These are phyloP conservation scores for Cyberlindnera mycetangii DNA, from an alignment of 805 yeast species.

Conservation along the genomic window DNA sequence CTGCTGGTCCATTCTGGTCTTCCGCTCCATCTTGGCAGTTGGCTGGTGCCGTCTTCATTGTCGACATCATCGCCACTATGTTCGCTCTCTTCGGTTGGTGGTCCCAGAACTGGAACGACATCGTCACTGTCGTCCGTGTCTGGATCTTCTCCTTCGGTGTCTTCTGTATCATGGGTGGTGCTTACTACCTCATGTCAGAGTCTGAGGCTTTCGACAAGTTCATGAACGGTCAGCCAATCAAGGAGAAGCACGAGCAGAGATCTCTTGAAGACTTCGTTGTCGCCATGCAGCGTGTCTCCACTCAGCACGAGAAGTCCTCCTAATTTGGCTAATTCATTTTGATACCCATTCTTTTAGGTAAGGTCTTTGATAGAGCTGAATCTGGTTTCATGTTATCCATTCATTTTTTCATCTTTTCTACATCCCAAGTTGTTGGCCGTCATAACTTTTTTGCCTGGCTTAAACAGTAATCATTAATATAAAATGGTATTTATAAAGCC, in stretches of 20 bases:
- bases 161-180: slow-evolving; percentile 95
- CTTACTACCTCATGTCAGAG: slow-evolving; percentile 88
- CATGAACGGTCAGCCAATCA: slow-evolving; percentile 75
- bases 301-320: slow-evolving; percentile 81
- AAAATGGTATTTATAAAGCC: slow-evolving; percentile 1
- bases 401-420: slow-evolving; percentile 7
- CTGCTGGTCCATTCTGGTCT: slow-evolving; percentile 98
- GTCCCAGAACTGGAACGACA: slow-evolving; percentile 96
- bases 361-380: slow-evolving; percentile 18
- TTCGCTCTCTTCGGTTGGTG: slow-evolving; percentile 96
- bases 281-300: slow-evolving; percentile 86
- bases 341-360: slow-evolving; percentile 13
- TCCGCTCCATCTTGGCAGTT: slow-evolving; percentile 95
- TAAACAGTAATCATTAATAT: slow-evolving; percentile 7
- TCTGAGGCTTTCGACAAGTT: slow-evolving; percentile 77
- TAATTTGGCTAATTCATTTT: slow-evolving; percentile 30
- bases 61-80: slow-evolving; percentile 89
- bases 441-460: background rate
- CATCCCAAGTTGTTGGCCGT: slow-evolving; percentile 5
- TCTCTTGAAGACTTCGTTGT: slow-evolving; percentile 79
- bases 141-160: slow-evolving; percentile 96
- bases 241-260: slow-evolving; percentile 57
- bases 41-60: slow-evolving; percentile 87
- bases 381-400: slow-evolving; percentile 13
- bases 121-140: slow-evolving; percentile 90